Percentiles rank a stretch among this genome's conserved stretches.
These are phyloP conservation scores for Glutinoglossum americanum DNA, from an alignment of 495 filamentous ascomycete genomes.

Conservation along the genomic window DNA sequence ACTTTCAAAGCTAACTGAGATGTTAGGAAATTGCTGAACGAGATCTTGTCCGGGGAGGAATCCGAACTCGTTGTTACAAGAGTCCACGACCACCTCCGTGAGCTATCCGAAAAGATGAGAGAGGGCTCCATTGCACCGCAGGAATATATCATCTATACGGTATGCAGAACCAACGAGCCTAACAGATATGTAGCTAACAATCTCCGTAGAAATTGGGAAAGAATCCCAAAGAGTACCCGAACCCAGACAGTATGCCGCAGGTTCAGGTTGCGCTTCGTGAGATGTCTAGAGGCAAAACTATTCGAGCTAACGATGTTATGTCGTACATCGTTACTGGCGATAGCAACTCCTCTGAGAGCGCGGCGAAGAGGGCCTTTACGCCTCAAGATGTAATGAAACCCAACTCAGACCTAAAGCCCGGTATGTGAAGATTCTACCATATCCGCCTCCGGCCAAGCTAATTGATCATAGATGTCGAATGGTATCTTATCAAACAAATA, in stretches of 20 bases:
- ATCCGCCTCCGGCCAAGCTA: neutral
- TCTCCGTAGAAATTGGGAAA: constrained; percentile 65
- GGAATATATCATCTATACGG: constrained; percentile 92
- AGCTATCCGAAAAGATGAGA: constrained; percentile 65
- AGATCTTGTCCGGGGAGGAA: constrained; percentile 85
- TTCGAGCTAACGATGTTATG: constrained; percentile 88
- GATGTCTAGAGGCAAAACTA: constrained; percentile 62
- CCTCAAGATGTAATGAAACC: constrained; percentile 66
- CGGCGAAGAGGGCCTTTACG: constrained; percentile 72
- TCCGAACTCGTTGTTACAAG: constrained; percentile 70
- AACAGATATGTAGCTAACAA: neutral
- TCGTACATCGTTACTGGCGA: constrained; percentile 74
- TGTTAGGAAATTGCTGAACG: constrained; percentile 42
- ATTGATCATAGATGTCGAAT: constrained; percentile 50
- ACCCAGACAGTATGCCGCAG: constrained; percentile 85
- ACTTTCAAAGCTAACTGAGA: neutral
- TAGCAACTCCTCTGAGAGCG: constrained; percentile 38
- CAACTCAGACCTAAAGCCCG: constrained; percentile 43
- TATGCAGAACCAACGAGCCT: constrained; percentile 13
- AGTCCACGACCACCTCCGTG: constrained; percentile 78
- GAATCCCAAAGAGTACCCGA: constrained; percentile 77
- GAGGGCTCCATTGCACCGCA: constrained; percentile 44
- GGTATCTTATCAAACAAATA: constrained; percentile 95
- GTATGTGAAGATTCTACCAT: constrained; percentile 2
- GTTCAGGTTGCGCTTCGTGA: constrained; percentile 85